Evolutionary conservation across 257 asterid genomes (phyloP), one percentile per base, ranked within the genome.

Genomic region (Nemophila menziesii): DNA sequence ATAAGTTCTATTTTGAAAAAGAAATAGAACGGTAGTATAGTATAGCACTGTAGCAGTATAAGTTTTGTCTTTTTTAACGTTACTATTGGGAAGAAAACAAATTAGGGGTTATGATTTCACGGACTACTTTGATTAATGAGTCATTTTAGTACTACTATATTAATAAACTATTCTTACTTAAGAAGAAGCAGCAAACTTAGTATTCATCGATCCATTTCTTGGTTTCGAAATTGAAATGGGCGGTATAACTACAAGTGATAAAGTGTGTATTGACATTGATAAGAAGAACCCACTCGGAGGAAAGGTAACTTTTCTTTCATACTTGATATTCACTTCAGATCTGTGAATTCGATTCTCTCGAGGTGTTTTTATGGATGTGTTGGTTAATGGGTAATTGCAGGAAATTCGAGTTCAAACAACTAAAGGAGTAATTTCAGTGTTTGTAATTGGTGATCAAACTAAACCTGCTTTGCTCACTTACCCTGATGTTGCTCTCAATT

Each of bases 381-480:
- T 40, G 41, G 11, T 37, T 33, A 2, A 3, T 34, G 22, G 18
- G 34, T 16, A n/a, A 29, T 50, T 33, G 45, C 68, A 62, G 68
- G 68, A 62, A 33, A 48, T 34, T 51, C 33, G 52, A 23, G 63
- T 62, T n/a, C 55, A 55, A 42, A 62, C 68, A 43, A 62, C 55
- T 48, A 47, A 55, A 33, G 68, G 68, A 43, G 40, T 36, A 21
- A 48, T 62, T 43, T 55, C 68, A 22, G 68, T 62, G 44, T 44
- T 34, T 45, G 58, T 62, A 11, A 17, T 43, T 13, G 68, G 68
- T 21, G 57, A 62, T 48, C 54, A 36, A 3, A 48, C 49, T 15
- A 62, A 62, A 55, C 68, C 63, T 19, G 63, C 68, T 62, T 14
- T 62, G 39, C 27, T 62, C 14, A 62, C 68, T 11, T 62, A 62